Conservation (phyloP, 345 rosid species). For the Euphorbia pulcherrima region DNA sequence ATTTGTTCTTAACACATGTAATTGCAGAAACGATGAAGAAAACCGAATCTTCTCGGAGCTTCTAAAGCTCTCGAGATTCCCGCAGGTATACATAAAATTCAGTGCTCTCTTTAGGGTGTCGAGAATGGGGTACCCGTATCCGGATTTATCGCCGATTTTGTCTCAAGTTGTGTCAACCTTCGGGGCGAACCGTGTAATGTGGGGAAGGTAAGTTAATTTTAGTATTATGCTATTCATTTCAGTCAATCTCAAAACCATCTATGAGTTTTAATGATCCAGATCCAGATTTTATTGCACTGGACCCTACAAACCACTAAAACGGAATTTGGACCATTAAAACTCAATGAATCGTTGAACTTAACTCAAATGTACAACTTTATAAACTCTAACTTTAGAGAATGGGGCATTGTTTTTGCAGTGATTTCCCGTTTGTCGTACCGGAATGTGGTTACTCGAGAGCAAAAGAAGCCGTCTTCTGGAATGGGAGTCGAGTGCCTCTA, state of each 20-base stretch:
- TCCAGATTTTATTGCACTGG: too few relatives aligned
- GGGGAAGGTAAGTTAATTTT: slow-evolving; percentile 63
- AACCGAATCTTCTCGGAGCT: slow-evolving; percentile 53
- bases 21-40: slow-evolving; percentile 68
- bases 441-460: slow-evolving; percentile 80
- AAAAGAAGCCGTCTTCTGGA: slow-evolving; percentile 54
- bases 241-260: too few relatives aligned
- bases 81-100: slow-evolving; percentile 80
- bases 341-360: too few relatives aligned
- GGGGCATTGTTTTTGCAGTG: slow-evolving; percentile 41
- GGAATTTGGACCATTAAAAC: too few relatives aligned
- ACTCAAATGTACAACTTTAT: too few relatives aligned
- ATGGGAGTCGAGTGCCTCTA: slow-evolving; percentile 48
- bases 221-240: too few relatives aligned
- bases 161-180: slow-evolving; percentile 57
- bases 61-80: slow-evolving; percentile 68
- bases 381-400: background rate
- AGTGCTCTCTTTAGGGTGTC: slow-evolving; percentile 87
- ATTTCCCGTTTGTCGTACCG: slow-evolving; percentile 78
- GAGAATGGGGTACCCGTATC: slow-evolving; percentile 57
- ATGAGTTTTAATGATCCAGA: too few relatives aligned
- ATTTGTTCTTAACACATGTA: background rate
- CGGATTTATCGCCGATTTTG: slow-evolving; percentile 53
- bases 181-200: slow-evolving; percentile 78
- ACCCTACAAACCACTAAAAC: too few relatives aligned